Evolutionary conservation across 805 yeast species (phyloP), one percentile per base, ranked within the genome.

Genomic region (Ogataea neopini): DNA sequence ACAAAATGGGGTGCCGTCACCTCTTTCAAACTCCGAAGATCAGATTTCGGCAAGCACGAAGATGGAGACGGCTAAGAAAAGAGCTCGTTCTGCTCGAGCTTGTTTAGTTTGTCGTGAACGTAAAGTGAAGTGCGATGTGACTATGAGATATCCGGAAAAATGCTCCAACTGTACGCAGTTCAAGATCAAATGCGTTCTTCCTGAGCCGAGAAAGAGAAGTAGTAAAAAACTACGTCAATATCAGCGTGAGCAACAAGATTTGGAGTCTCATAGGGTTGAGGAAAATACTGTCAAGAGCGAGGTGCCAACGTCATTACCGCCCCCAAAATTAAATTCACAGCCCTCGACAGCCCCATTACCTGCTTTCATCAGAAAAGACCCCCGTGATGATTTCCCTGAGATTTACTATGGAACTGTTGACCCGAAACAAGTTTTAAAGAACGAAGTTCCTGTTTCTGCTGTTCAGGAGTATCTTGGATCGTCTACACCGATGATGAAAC

Each of bases 81-180:
- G 82, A 52, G 77, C 86, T 40, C 69, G 91, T 43, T 86, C 89
- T 0, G 70, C 86, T 7, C 67, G 88, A 40, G 92, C 91, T 2
- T 86, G 94, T 60, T 76, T 79, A 34, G 85, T 86, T n/a, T 87
- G 94, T 60, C 81, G 88, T 45, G 76, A 84, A 6, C 71, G 94
- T 29, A 86, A 86, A 58, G 94, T 86, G n/a, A 76, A 90, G 29
- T 86, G 95, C 67, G 88, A 84, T 59, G 87, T 85, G 10, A 84
- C 73, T 11, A 62, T 64, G 28, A 76, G 70, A 45, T 71, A 72
- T 59, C 86, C 86, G 0, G 49, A 43, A 1, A 55, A 52, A 42
- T 81, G 87, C 58, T 77, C 90, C 18, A 85, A 85, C 63, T 85
- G 92, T 61, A 72, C 78, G 29, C 83, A 86, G 3, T 85, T 84